Evolutionary conservation across 805 yeast genomes (phyloP), one percentile per base, ranked within the genome.

Genomic region (Wickerhamomyces kurtzmanii): DNA sequence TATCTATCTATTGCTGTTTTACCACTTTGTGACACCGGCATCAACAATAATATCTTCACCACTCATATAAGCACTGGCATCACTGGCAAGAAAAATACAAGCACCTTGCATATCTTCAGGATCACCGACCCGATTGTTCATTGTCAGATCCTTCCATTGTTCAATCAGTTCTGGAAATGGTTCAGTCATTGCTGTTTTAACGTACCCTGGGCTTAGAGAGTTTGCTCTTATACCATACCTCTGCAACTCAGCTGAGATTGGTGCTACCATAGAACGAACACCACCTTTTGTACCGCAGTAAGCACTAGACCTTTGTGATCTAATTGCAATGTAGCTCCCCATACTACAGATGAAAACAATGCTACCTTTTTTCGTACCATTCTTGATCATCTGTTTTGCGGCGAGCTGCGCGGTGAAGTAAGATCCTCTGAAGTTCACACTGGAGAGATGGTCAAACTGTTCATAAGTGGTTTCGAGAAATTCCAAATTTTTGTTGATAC

Each of bases 101-200:
- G 71, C 71, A 24, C 73, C 72, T 12, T 57, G 68, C 33, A 68
- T 53, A 38, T 68, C 73, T 33, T 59, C 57, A 22, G 69, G 65
- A 18, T 43, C 41, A 12, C 65, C 71, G 42, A 65, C 70, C 45
- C 71, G 55, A 12, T 68, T 68, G 52, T 56, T 51, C 35, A 71
- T 71, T 12, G 45, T 42, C 23, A 49, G 28, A n/a, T 31, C 31
- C 45, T 46, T 47, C 60, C 57, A 53, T 26, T 42, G 40, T 12
- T 41, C 41, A 26, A 51, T 42, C 15, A 45, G 35, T 8, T 32
- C 36, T 18, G 31, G 28, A 7, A 44, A 44, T 9, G 52, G 43
- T 34, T 45, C 51, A 17, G 52, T 46, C 20, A 67, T 58, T 24
- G 62, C 69, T n/a, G 72, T 63, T 26, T 58, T 59, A 25, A 65